A percentile compares a stretch with the other conserved stretches of the same genome.
Conservation (phyloP, 352 stramenopile species). For the Phytophthora pistaciae region DNA sequence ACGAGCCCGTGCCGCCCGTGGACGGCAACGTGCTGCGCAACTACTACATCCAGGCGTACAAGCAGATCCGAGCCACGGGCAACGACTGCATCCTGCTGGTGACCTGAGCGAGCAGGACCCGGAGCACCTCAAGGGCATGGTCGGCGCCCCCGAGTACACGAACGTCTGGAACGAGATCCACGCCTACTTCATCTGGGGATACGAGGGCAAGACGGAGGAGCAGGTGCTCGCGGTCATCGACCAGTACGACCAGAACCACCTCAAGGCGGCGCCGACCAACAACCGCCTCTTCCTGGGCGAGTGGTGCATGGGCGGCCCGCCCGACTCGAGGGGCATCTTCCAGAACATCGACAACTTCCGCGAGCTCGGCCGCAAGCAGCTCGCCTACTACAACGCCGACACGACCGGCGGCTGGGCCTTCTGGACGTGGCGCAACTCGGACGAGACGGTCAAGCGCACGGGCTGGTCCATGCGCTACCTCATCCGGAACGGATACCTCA, state of each 20-base stretch:
- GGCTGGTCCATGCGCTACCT: conserved; percentile 52
- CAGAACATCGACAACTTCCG: conserved; percentile 38
- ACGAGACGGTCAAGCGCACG: conserved; percentile 43
- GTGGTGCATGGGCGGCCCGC: conserved; percentile 54
- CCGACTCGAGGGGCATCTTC: conserved; percentile 38
- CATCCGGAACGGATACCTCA: conserved; percentile 32
- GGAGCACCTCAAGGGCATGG: conserved; percentile 32
- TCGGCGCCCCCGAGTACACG: conserved; percentile 37
- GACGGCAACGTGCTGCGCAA: conserved; percentile 28
- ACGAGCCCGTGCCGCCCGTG: conserved; percentile 45
- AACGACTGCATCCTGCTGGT: conserved; percentile 60
- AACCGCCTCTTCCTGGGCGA: conserved; percentile 47
- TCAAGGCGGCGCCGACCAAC: conserved; percentile 11
- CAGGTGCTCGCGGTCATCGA: conserved; percentile 29
- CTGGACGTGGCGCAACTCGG: conserved; percentile 62
- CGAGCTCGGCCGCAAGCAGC: conserved; percentile 39
- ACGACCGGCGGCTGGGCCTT: conserved; percentile 50
- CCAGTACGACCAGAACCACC: conserved; percentile 25
- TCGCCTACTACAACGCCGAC: conserved; percentile 35
- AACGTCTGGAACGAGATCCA: conserved; percentile 76
- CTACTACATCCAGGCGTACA: conserved; percentile 59
- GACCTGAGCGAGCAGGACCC: conserved; percentile 49
- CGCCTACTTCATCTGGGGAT: conserved; percentile 65
- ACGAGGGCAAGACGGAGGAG: conserved; percentile 31
- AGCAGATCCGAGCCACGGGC: conserved; percentile 38